Evolutionary conservation across 179 eudicot genomes (phyloP), one percentile per base, ranked within the genome.

Genomic region (Kewa caespitosa): DNA sequence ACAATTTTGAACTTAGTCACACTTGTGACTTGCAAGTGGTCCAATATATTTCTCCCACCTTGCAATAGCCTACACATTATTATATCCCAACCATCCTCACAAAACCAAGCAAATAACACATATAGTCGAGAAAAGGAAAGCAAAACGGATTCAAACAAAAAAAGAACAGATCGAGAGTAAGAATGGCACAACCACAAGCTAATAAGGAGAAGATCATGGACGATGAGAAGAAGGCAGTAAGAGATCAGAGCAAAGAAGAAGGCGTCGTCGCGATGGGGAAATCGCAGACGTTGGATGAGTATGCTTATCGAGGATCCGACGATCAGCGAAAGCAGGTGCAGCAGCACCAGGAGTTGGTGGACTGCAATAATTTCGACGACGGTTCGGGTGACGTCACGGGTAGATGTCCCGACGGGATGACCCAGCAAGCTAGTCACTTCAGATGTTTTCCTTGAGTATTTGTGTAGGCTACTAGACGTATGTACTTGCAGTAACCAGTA

Each of bases 361-460:
- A 77, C 61, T 70, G 50, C 25, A 62, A 36, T 22, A 64, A 62
- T 8, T 77, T 42, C 22, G 80, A 70, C 20, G 75, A 77, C 61
- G 75, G 80, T 37, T 77, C 80, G 27, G 75, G 33, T 7, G 75
- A 70, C 31, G 80, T 62, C 25, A 69, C 68, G 23, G 63, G 80
- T 0, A 46, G 36, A n/a, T 77, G 80, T 62, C 42, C n/a, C n/a
- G n/a, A 42, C 10, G 75, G 80, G 32, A 77, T 70, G 75, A 77
- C 75, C 32, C 80, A 77, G 17, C 80, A 77, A 70, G 75, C 80
- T 39, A 62, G 62, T 37, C 80, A 77, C 57, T 77, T 77, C 34
- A 77, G 80, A 70, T 77, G 75, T 76, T n/a, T n/a, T n/a, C n/a
- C n/a, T n/a, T n/a, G n/a, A n/a, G n/a, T n/a, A n/a, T n/a, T n/a